Evolutionary conservation across 2,329 filamentous ascomycete genomes (phyloP).

Genomic region (Sporothrix protearum): DNA sequence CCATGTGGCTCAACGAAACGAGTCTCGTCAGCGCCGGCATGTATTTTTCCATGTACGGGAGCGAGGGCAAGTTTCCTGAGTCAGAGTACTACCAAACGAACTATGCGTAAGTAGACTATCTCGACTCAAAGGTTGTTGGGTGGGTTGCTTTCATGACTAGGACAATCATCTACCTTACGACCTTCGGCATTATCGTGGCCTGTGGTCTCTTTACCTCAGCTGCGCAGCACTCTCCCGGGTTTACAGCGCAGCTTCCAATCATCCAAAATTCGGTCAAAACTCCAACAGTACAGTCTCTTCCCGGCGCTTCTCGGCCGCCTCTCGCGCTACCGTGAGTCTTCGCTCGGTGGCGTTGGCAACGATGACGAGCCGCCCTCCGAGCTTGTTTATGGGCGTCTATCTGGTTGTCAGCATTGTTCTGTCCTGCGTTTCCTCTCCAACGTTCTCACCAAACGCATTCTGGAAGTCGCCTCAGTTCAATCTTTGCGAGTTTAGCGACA

Average conservation of each 20-base stretch:
- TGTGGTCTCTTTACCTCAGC: not conserved
- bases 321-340: not conserved
- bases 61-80: constrained; percentile 7
- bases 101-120: not conserved
- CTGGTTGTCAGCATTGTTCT: not conserved
- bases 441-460: not conserved
- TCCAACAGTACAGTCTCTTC: not conserved
- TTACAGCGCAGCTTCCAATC: not conserved
- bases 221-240: not conserved
- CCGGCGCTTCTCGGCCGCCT: not conserved
- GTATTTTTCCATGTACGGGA: constrained; percentile 6
- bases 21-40: constrained; percentile 5
- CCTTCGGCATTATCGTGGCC: not conserved
- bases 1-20: constrained; percentile 6
- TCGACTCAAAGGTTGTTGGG: not conserved
- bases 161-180: not conserved
- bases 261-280: not conserved
- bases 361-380: not conserved
- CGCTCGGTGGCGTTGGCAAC: not conserved
- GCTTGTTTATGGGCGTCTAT: constrained; percentile 1
- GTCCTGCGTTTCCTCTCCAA: not conserved
- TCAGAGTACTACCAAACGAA: constrained; percentile 8
- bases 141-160: not conserved
- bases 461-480: constrained; percentile 14
- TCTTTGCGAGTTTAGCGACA: not conserved